A percentile compares a stretch with the other conserved stretches of the same genome.
These are phyloP conservation scores for Capronia epimyces DNA, from an alignment of 2,329 filamentous ascomycete genomes.

Conservation along the genomic window DNA sequence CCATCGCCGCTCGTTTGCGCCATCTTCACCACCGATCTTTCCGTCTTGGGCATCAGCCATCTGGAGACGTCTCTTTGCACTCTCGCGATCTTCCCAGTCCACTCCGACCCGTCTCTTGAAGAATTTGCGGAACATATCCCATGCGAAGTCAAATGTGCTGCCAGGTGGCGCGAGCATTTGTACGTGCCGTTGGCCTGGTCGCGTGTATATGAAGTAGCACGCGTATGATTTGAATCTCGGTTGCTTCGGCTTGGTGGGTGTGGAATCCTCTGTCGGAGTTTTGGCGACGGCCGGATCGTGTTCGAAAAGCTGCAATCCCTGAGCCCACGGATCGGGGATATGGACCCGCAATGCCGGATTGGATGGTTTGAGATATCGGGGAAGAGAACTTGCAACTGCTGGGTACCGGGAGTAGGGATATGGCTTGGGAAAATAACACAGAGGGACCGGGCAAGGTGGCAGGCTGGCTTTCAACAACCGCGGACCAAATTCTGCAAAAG, in stretches of 20 bases:
- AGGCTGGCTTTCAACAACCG: not conserved
- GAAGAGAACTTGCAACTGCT: slow-evolving; percentile 16
- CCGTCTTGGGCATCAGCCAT: slow-evolving; percentile 13
- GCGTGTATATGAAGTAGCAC: slow-evolving; percentile 49
- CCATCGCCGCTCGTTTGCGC: slow-evolving; percentile 5
- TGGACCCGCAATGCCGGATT: slow-evolving; percentile 18
- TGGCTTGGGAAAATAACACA: slow-evolving; percentile 5
- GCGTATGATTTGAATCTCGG: slow-evolving; percentile 49
- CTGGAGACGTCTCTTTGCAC: slow-evolving; percentile 3
- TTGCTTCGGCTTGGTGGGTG: slow-evolving; percentile 39
- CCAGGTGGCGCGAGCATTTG: slow-evolving; percentile 35
- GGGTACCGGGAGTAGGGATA: slow-evolving; percentile 12
- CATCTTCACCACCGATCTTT: slow-evolving; percentile 6
- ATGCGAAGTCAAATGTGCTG: slow-evolving; percentile 39
- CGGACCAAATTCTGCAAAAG: not conserved
- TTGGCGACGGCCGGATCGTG: slow-evolving; percentile 1
- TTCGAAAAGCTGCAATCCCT: slow-evolving; percentile 57
- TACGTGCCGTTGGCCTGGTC: slow-evolving; percentile 31
- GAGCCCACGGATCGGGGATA: slow-evolving; percentile 28
- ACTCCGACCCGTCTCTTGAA: slow-evolving; percentile 56
- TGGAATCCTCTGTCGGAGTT: slow-evolving; percentile 26
- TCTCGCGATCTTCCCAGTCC: slow-evolving; percentile 49
- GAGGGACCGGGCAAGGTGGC: slow-evolving; percentile 12
- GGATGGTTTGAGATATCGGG: slow-evolving; percentile 11
- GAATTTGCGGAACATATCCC: slow-evolving; percentile 50